These are phyloP conservation scores for Phytopythium oedochilum DNA, from an alignment of 352 stramenopile species.

Conservation along the genomic window DNA sequence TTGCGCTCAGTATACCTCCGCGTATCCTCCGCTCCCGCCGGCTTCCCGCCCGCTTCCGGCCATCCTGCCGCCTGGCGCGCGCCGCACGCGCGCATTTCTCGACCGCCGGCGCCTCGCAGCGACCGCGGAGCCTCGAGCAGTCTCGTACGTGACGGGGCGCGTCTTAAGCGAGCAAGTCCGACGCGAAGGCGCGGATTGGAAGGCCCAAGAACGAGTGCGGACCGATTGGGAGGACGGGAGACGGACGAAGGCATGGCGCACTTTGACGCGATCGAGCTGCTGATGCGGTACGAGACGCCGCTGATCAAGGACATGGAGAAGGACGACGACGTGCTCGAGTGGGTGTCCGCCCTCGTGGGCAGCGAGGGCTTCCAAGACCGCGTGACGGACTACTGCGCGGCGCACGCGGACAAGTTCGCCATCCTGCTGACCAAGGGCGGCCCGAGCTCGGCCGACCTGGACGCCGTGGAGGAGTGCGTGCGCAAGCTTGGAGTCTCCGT, in stretches of 20 bases:
- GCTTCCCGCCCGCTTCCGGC: not conserved
- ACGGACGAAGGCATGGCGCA: constrained; percentile 25
- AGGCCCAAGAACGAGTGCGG: too few relatives aligned
- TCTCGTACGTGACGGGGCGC: not conserved
- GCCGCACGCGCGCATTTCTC: not conserved
- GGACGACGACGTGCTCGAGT: constrained; percentile 76
- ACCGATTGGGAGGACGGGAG: too few relatives aligned
- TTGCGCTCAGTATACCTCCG: constrained; percentile 4
- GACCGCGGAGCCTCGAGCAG: not conserved
- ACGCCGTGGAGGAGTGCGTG: constrained; percentile 39
- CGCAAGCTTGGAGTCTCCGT: too few relatives aligned
- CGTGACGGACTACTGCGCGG: constrained; percentile 61
- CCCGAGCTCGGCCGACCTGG: constrained; percentile 47
- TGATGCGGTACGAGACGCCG: constrained; percentile 75
- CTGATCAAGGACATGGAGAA: constrained; percentile 81
- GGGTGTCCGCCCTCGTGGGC: constrained; percentile 69
- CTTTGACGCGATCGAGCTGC: constrained; percentile 78
- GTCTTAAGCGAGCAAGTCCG: not conserved
- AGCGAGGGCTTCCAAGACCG: constrained; percentile 62
- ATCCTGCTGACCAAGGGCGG: constrained; percentile 62
- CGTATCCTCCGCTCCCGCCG: not conserved
- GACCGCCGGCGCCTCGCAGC: not conserved
- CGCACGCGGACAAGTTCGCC: constrained; percentile 52
- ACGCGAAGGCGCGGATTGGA: not conserved
- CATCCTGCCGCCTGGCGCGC: too few relatives aligned